Base-by-base conservation (phyloP, 169 alveolate genomes). In the Eimeria acervulina region DNA sequence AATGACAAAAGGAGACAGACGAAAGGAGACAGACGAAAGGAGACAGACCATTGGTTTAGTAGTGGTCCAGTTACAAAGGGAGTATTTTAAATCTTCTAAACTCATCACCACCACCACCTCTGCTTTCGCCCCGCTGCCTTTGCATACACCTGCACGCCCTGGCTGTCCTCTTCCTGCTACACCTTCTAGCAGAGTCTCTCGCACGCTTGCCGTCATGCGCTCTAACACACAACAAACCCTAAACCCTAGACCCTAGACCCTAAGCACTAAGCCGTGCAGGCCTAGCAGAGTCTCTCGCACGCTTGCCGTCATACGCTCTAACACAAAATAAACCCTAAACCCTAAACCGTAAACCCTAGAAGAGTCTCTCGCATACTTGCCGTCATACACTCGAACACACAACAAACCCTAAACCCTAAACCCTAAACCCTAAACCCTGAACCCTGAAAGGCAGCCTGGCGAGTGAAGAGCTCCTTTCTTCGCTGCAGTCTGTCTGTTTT, bases 1-100 rank as follows among this genome's bases (percentile, higher is more conserved):
- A 1, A 7, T 36, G 47, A 8, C 3, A 76, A 17, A 76, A 13
- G 23, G 26, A 2, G 51, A 76, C 61, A 33, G 2, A 13, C 36
- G 38, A 7, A 78, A 78, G 47, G 66, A 78, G 66, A 38, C 89
- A 78, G 66, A 21, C 59, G 59, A 12, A 51, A 51, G 59, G 66
- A 38, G 31, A 40, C 90, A 15, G 44, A 91, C 95, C 89, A 91
- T 81, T 33, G 95, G 95, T 80, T 91, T 91, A n/a, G 95, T 92
- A 51, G 33, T 84, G 42, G 23, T 78, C 95, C 95, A 92, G 52
- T 92, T 92, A 80, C 95, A 92, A 36, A 92, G 81, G 1, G 95
- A 92, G 80, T 72, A 92, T 44, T 92, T 92, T 38, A 92, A 78
- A 42, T 92, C 95, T 44, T 92, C 95, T 55, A 92, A 80, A 19